phyloP scores from a whole-genome alignment of 2,329 filamentous ascomycete genomes.

The Neonectria hederae region DNA sequence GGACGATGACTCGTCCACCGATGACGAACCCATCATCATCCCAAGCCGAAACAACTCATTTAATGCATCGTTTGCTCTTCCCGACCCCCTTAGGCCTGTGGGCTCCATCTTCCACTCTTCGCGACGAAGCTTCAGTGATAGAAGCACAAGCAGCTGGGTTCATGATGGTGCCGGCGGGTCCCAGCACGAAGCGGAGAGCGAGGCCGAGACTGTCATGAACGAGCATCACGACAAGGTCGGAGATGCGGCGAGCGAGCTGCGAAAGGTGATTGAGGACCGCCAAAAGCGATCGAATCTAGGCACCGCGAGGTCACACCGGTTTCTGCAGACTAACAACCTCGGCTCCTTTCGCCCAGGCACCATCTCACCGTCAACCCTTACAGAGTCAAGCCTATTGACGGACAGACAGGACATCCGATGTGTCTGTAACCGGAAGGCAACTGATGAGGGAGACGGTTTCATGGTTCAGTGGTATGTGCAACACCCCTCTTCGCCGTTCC shows the following conservation, averaged over 20 bases:
- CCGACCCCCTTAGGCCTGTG: constrained; percentile 61
- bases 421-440: constrained; percentile 60
- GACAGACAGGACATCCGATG: constrained; percentile 62
- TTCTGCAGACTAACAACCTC: constrained; percentile 44
- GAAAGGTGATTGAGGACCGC: constrained; percentile 65
- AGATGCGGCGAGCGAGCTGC: constrained; percentile 69
- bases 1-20: constrained; percentile 65
- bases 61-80: constrained; percentile 63
- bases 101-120: constrained; percentile 59
- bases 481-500: neutral
- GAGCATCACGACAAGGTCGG: constrained; percentile 56
- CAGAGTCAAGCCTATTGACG: constrained; percentile 56
- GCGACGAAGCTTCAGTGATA: constrained; percentile 60
- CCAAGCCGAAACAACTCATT: constrained; percentile 67
- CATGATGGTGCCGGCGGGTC: constrained; percentile 50
- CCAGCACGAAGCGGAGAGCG: constrained; percentile 61
- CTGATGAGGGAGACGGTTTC: constrained; percentile 60
- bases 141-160: constrained; percentile 54
- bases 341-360: constrained; percentile 50
- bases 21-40: constrained; percentile 73
- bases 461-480: constrained; percentile 70
- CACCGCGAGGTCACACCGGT: constrained; percentile 47
- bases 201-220: constrained; percentile 67
- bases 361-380: constrained; percentile 62
- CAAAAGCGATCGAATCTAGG: constrained; percentile 52